Evolutionary conservation across 352 stramenopile genomes (phyloP).

Genomic region (Blastocystis sp.): DNA sequence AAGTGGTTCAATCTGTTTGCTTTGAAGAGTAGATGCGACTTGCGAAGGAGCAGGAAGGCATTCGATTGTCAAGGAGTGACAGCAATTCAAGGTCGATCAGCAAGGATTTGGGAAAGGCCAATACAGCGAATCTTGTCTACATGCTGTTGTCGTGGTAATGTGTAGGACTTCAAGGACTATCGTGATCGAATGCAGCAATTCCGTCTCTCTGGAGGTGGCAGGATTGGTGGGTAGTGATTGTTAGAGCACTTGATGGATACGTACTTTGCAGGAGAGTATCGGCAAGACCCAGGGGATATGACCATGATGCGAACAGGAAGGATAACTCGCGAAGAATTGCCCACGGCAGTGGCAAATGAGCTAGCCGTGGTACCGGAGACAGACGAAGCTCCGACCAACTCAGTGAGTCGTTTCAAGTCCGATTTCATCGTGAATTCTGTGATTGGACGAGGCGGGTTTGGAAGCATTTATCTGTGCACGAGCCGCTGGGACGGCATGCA

Average conservation of each 20-base stretch:
- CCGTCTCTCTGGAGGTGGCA: neutral
- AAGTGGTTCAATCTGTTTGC: neutral
- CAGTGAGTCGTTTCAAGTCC: constrained; percentile 19
- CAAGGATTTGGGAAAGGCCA: neutral
- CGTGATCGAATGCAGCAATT: constrained; percentile 4
- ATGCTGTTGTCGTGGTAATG: neutral
- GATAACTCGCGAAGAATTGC: neutral
- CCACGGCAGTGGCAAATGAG: neutral
- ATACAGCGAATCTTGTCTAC: neutral
- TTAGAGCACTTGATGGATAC: neutral
- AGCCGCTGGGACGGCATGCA: constrained; percentile 27
- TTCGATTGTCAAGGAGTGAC: neutral
- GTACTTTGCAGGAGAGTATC: neutral
- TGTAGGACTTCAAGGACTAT: constrained; percentile 27
- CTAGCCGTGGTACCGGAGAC: neutral
- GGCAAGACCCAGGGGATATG: neutral
- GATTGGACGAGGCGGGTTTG: constrained; percentile 17
- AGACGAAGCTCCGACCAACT: neutral
- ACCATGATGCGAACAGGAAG: neutral
- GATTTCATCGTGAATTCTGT: constrained; percentile 9
- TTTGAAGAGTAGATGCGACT: neutral
- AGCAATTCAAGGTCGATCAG: neutral
- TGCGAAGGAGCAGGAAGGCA: neutral
- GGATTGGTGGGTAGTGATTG: neutral
- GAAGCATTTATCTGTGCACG: constrained; percentile 16